Base-by-base conservation (phyloP, 345 rosid genomes). In the Camelina sativa region DNA sequence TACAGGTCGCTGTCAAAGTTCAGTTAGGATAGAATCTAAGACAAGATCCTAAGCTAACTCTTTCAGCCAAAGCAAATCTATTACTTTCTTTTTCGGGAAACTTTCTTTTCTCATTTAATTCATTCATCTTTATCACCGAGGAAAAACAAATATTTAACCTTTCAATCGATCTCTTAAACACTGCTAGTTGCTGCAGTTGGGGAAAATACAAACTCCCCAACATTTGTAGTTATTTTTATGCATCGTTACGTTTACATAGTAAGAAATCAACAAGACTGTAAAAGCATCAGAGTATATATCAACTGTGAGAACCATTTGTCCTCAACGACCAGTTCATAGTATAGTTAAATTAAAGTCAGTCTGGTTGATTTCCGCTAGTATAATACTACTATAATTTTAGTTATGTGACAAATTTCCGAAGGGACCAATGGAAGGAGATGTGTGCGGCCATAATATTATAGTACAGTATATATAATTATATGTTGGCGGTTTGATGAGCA, bases 1-100 rank as follows among this genome's bases (percentile, higher is more conserved):
- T 66, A 67, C 34, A 72, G 8, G 81, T 78, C 77, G 59, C 67
- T 78, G 72, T 73, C 68, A 73, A 80, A 67, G 79, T 51, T 57
- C 41, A 57, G 74, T 81, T 46, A 74, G 73, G 61, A 74, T 62
- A 78, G 78, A 78, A 80, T 84, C 84, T 62, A 70, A 40, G 67
- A 76, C 67, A 73, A 76, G 74, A 84, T 80, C 85, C 34, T 70
- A 63, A 76, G 73, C 23, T 34, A 76, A 80, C 87, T 77, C 85
- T 73, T 76, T 69, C 76, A 44, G 68, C 67, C 79, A 80, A 73
- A 79, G 79, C 80, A 78, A 79, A 35, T 41, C 20, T 76, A 72
- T 79, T 66, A 65, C 81, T 72, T 72, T 66, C 77, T 78, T 67
- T 66, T 66, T 51, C 64, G 17, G 58, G 77, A 72, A 77, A 65